Percentiles rank a stretch among this genome's conserved stretches.
Conservation (phyloP, 2,329 filamentous ascomycete species). For the Diaporthe citri region DNA sequence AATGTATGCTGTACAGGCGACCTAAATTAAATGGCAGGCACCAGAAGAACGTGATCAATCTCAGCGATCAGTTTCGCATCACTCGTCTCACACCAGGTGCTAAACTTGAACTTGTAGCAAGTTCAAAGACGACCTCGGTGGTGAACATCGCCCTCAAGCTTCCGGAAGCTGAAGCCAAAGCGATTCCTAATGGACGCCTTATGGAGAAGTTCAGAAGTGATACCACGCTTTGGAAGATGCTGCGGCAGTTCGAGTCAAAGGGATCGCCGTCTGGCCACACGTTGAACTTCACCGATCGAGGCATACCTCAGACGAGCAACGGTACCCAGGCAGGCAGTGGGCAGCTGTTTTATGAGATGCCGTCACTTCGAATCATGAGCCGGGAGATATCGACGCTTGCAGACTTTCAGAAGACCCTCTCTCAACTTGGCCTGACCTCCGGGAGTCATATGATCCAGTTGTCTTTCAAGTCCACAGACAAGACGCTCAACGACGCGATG, state of each 20-base stretch:
- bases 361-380: conserved; percentile 86
- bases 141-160: conserved; percentile 92
- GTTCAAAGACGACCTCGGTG: conserved; percentile 85
- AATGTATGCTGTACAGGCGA: too few relatives aligned
- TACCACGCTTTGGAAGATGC: conserved; percentile 87
- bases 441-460: conserved; percentile 85
- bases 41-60: conserved; percentile 87
- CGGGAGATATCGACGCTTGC: conserved; percentile 81
- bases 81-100: conserved; percentile 87
- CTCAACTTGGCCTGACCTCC: conserved; percentile 87
- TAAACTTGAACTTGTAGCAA: conserved; percentile 90
- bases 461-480: conserved; percentile 80
- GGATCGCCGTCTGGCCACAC: conserved; percentile 70
- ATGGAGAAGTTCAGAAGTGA: conserved; percentile 90
- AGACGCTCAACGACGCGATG: conserved; percentile 88
- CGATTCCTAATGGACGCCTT: conserved; percentile 75
- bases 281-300: conserved; percentile 87
- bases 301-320: conserved; percentile 72
- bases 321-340: conserved; percentile 72
- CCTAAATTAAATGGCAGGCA: conserved; percentile 62
- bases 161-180: conserved; percentile 76
- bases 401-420: conserved; percentile 90
- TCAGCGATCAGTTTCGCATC: conserved; percentile 86
- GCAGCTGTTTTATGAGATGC: conserved; percentile 88
- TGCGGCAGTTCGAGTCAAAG: conserved; percentile 90